These are phyloP conservation scores for Telopea speciosissima DNA, from an alignment of 177 flowering plant genomes.

Conservation along the genomic window DNA sequence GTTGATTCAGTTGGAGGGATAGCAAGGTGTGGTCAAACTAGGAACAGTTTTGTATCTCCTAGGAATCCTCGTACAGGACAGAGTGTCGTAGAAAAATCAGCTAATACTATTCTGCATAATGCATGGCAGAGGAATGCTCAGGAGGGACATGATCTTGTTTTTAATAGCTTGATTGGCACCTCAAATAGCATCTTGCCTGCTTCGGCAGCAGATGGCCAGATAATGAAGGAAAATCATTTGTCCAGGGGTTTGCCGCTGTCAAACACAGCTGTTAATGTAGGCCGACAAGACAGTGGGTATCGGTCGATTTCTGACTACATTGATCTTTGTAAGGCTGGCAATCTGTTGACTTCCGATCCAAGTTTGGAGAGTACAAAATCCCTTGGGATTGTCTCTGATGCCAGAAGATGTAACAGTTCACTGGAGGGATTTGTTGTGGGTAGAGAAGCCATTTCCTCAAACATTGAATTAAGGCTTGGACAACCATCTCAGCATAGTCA, in stretches of 20 bases:
- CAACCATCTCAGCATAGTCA: constrained; percentile 49
- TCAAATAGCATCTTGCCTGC: constrained; percentile 19
- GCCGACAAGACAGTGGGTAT: constrained; percentile 19
- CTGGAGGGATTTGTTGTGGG: constrained; percentile 20
- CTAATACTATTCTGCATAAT: constrained; percentile 15
- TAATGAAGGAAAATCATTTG: constrained; percentile 14
- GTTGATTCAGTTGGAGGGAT: constrained; percentile 26
- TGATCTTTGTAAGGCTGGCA: constrained; percentile 25
- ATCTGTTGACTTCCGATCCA: constrained; percentile 13
- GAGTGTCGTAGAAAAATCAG: constrained; percentile 11
- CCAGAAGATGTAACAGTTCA: constrained; percentile 12
- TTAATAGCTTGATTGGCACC: constrained; percentile 17
- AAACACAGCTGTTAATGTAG: constrained; percentile 16
- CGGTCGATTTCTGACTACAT: constrained; percentile 23
- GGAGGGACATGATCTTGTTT: constrained; percentile 18
- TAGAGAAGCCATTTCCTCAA: constrained; percentile 35
- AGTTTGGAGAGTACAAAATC: constrained; percentile 19
- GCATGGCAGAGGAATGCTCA: constrained; percentile 19
- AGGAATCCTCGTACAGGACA: constrained; percentile 15
- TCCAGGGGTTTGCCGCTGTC: constrained; percentile 21
- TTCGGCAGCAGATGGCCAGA: constrained; percentile 15
- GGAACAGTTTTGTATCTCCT: constrained; percentile 15
- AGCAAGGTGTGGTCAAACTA: constrained; percentile 20
- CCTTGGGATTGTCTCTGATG: constrained; percentile 17
- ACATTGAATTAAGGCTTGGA: constrained; percentile 64